Base-by-base conservation (phyloP, 768 basidiomycete genomes). In the Pulveroboletus sp. region DNA sequence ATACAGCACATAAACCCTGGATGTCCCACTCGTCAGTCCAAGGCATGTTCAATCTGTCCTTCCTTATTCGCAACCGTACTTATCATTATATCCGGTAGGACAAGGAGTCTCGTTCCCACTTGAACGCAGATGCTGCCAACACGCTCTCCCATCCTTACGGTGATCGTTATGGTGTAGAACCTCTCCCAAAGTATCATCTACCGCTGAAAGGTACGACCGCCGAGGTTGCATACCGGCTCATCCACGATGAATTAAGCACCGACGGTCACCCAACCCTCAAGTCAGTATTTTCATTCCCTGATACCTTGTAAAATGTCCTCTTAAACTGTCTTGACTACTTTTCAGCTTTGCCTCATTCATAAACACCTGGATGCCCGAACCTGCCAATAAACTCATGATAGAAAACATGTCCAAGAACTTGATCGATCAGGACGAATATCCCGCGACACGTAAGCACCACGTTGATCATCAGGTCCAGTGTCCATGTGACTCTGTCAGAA, bases 361-460 rank as follows among this genome's bases (percentile, higher is more conserved):
- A 7, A 74, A 82, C 46, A 85, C 83, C 1, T 82, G 78, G 77
- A 82, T 81, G 79, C 75, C 78, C 28, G 69, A 70, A 9, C 57
- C 72, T 36, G 79, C 73, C 24, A 67, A 78, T 53, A 76, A 76
- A 55, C 73, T 85, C 47, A 79, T 83, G 76, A 52, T 73, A 47
- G 84, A 85, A 66, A 83, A 84, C 61, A 72, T 83, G 49, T 72
- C 73, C 59, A 85, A 85, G 66, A 86, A 86, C 62, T 65, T 85
- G 30, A 83, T 84, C 33, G 84, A 85, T 60, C 76, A 79, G 55
- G 84, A 85, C 52, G 85, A 86, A 59, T 86, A 85, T 61, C 83
- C 84, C 14, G 74, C 75, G 49, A 79, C 78, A 0, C 77, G 76
- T 71, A 56, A 40, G 64, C 64, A 43, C 33, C 8, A 14, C 26